Conservation (phyloP, 73 alveolate genomes). For the Stentor roeselii region DNA sequence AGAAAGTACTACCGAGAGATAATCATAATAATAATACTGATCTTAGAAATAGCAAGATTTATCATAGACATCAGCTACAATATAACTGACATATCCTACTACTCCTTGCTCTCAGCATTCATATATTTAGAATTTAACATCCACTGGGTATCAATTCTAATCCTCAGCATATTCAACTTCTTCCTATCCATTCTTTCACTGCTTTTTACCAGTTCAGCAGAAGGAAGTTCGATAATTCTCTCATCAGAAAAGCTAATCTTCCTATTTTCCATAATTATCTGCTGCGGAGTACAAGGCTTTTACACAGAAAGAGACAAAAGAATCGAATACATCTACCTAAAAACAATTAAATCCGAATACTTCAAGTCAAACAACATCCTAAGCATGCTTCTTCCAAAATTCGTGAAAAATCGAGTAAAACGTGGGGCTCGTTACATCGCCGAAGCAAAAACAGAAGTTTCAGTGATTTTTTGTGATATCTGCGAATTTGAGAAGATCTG, state of each 20-base stretch:
- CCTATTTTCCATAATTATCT: not conserved
- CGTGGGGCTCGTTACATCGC: slow-evolving; percentile 55
- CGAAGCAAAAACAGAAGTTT: slow-evolving; percentile 66
- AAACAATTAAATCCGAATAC: not conserved
- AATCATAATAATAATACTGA: not conserved
- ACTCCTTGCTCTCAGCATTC: not conserved
- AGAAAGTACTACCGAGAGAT: not conserved
- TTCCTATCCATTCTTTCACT: too few species aligned
- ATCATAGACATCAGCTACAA: not conserved
- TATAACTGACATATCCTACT: not conserved
- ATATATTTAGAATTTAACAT: not conserved
- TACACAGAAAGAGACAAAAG: not conserved
- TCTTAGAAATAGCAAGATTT: not conserved
- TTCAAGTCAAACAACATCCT: slow-evolving; percentile 47
- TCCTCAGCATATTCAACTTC: not conserved
- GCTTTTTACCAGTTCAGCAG: not conserved
- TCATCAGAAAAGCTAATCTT: not conserved
- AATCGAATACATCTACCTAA: not conserved
- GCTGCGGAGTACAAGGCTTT: not conserved
- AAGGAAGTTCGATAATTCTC: not conserved
- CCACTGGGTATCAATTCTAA: not conserved
- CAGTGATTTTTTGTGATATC: slow-evolving; percentile 74
- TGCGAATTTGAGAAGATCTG: slow-evolving; percentile 68
- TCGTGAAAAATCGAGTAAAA: slow-evolving; percentile 64
- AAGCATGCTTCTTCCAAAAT: slow-evolving; percentile 65